Conservation (phyloP, 2,329 filamentous ascomycete species). For the Nemania bipapillata region DNA sequence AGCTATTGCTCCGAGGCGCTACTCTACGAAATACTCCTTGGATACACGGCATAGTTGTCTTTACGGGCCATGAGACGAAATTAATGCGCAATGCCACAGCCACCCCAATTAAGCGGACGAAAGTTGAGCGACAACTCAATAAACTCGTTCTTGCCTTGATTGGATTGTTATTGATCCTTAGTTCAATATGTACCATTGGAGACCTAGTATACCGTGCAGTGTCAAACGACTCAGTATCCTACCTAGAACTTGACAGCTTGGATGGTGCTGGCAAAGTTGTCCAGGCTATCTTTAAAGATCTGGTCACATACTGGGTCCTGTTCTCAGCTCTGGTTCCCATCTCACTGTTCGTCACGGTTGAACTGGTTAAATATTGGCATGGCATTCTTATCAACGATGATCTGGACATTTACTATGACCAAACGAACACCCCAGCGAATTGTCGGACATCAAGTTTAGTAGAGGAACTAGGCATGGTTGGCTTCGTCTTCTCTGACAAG, state of each 20-base stretch:
- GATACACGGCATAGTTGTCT: conserved; percentile 96
- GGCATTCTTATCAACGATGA: conserved; percentile 98
- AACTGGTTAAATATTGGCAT: conserved; percentile 97
- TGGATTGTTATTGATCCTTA: conserved; percentile 82
- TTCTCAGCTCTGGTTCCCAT: conserved; percentile 97
- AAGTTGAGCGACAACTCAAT: conserved; percentile 94
- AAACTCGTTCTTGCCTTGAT: conserved; percentile 91
- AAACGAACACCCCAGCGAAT: conserved; percentile 92
- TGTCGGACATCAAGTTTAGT: conserved; percentile 96
- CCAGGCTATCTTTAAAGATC: conserved; percentile 87
- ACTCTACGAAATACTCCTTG: conserved; percentile 96
- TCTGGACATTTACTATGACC: conserved; percentile 96
- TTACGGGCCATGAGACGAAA: conserved; percentile 97
- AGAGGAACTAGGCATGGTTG: conserved; percentile 96
- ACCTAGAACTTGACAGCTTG: conserved; percentile 74
- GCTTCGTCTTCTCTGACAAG: conserved; percentile 98
- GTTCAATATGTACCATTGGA: conserved; percentile 88
- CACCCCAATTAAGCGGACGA: conserved; percentile 95
- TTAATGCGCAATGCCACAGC: conserved; percentile 98
- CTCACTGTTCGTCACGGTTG: conserved; percentile 95
- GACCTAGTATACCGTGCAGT: conserved; percentile 83
- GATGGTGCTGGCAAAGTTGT: conserved; percentile 67
- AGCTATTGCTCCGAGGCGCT: conserved; percentile 90
- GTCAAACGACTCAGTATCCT: conserved; percentile 70
- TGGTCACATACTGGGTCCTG: conserved; percentile 98